Percentiles rank a stretch among this genome's conserved stretches.
These are phyloP conservation scores for Nissolia schottii DNA, from an alignment of 306 rosid genomes.

Conservation along the genomic window DNA sequence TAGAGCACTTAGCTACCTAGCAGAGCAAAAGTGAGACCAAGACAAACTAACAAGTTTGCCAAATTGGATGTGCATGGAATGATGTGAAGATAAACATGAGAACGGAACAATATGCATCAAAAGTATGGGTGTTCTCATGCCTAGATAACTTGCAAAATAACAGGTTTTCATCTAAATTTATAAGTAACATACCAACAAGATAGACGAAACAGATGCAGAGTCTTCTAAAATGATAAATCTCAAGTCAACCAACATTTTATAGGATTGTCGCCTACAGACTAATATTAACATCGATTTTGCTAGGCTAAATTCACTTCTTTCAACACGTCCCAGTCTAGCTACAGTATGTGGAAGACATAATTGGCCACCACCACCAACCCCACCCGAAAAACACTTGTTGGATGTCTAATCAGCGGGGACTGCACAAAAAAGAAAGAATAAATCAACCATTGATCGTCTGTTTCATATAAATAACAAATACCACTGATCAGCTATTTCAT, in stretches of 20 bases:
- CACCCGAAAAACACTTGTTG: neutral
- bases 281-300: conserved; percentile 24
- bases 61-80: too few species aligned
- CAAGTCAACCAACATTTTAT: conserved; percentile 8
- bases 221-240: conserved; percentile 19
- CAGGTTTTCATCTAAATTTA: neutral
- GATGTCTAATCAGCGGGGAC: conserved; percentile 48
- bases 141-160: neutral
- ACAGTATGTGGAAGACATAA: neutral
- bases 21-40: too few species aligned
- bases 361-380: neutral
- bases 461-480: too few species aligned
- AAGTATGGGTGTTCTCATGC: neutral
- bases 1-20: too few species aligned
- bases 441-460: neutral
- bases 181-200: neutral
- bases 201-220: neutral
- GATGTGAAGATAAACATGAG: too few species aligned
- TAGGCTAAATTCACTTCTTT: neutral
- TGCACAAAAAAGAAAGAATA: conserved; percentile 29
- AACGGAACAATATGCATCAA: too few species aligned
- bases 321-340: conserved; percentile 2
- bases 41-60: too few species aligned
- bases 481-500: neutral
- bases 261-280: neutral